Evolutionary conservation across 345 rosid species (phyloP).

Genomic region (Populus davidiana): DNA sequence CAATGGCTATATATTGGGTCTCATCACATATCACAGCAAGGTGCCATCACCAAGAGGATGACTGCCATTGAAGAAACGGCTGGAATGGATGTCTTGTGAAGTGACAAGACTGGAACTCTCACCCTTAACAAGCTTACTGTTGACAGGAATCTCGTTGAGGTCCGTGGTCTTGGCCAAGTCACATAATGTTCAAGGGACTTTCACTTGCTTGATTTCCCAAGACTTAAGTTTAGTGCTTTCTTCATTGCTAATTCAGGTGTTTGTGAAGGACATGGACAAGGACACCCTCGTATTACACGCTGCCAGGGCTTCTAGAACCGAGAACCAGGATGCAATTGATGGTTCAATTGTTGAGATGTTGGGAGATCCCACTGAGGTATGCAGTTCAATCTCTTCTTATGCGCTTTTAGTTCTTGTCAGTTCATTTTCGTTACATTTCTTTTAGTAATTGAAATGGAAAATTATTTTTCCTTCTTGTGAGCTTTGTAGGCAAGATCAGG

Average conservation of each 20-base stretch:
- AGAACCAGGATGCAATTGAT: conserved; percentile 92
- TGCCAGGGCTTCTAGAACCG: conserved; percentile 80
- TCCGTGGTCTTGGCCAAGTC: not conserved
- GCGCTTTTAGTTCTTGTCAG: not conserved
- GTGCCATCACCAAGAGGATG: conserved; percentile 90
- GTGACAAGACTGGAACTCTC: conserved; percentile 83
- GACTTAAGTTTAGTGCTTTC: no score
- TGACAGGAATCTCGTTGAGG: conserved; percentile 62
- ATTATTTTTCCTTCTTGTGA: no score
- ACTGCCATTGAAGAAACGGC: conserved; percentile 94
- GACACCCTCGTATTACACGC: conserved; percentile 65
- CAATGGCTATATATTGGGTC: conserved; percentile 95
- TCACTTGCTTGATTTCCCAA: not conserved
- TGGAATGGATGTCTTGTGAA: conserved; percentile 88
- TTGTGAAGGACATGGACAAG: conserved; percentile 57
- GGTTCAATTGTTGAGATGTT: conserved; percentile 85
- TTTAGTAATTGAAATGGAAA: not conserved
- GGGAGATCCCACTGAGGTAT: conserved; percentile 81
- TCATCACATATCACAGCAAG: conserved; percentile 68
- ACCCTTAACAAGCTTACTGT: conserved; percentile 82
- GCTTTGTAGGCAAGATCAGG: conserved; percentile 65
- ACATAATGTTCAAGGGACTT: not conserved
- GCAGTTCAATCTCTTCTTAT: not conserved
- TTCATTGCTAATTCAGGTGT: conserved; percentile 33
- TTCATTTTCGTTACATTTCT: not conserved